A percentile compares a stretch with the other conserved stretches of the same genome.
phyloP scores from a whole-genome alignment of 2,329 filamentous ascomycete species.

The Fusarium sulawesiense region DNA sequence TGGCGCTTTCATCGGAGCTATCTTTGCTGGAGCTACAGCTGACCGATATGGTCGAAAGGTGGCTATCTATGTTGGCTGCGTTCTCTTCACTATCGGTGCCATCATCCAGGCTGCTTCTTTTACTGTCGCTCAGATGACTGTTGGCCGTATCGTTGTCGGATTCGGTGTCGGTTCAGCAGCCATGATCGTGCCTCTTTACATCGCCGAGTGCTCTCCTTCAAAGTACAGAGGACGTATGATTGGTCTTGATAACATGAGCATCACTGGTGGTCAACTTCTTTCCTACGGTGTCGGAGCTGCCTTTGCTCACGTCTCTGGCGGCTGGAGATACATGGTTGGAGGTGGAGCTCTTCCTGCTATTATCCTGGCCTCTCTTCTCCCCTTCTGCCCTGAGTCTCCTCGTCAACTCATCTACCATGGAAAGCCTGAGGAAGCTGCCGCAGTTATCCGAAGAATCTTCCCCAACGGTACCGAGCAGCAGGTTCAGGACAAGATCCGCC shows the following conservation, averaged over 20 bases:
- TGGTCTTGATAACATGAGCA: constrained; percentile 60
- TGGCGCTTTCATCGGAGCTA: constrained; percentile 45
- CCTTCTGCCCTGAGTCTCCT: constrained; percentile 61
- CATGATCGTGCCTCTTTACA: constrained; percentile 61
- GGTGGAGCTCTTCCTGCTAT: constrained; percentile 60
- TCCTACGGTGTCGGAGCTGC: constrained; percentile 56
- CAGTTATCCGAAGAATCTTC: constrained; percentile 55
- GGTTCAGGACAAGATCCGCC: constrained; percentile 57
- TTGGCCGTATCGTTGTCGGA: constrained; percentile 57
- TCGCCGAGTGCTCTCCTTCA: constrained; percentile 62
- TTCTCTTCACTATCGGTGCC: constrained; percentile 43
- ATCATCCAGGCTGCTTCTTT: constrained; percentile 46
- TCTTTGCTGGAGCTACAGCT: constrained; percentile 44
- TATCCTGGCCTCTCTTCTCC: constrained; percentile 55
- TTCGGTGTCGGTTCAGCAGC: constrained; percentile 61
- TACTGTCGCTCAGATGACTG: constrained; percentile 45
- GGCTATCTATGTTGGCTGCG: constrained; percentile 46
- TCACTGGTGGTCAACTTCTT: constrained; percentile 57
- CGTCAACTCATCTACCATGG: constrained; percentile 59
- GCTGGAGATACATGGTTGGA: constrained; percentile 64
- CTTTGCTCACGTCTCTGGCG: constrained; percentile 54
- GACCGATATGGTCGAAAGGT: constrained; percentile 45
- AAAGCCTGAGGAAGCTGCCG: constrained; percentile 53
- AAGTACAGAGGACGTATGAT: constrained; percentile 62
- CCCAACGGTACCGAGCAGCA: constrained; percentile 56